Percentiles rank a stretch among this genome's conserved stretches.
Conservation (phyloP, 257 asterid species). For the Nicotiana tabacum region DNA sequence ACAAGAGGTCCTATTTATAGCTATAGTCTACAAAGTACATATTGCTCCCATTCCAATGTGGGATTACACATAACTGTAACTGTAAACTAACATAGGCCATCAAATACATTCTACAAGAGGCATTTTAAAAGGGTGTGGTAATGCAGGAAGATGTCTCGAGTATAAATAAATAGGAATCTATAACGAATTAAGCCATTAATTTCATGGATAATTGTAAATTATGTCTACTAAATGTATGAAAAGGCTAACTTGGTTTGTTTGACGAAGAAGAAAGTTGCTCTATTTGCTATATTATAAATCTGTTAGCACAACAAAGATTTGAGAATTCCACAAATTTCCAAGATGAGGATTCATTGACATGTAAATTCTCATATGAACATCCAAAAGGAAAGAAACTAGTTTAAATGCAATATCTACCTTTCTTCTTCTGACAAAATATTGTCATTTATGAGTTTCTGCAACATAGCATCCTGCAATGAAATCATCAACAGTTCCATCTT, state of each 20-base stretch:
- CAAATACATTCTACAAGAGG: not conserved
- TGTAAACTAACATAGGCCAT: not conserved
- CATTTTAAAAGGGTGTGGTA: not conserved
- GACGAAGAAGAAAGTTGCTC: not conserved
- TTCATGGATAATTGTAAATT: not conserved
- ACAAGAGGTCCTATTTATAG: too few species aligned
- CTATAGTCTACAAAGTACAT: too few species aligned
- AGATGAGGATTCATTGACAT: not conserved
- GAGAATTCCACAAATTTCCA: not conserved
- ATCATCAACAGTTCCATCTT: not conserved
- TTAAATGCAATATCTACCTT: slow-evolving; percentile 55
- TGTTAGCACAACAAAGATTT: not conserved
- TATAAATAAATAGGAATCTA: not conserved
- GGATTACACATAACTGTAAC: too few species aligned
- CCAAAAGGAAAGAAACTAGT: not conserved
- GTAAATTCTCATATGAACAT: not conserved
- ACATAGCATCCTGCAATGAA: slow-evolving; percentile 79
- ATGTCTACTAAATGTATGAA: not conserved
- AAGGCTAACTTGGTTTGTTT: not conserved
- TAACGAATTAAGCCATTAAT: not conserved
- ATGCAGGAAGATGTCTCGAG: not conserved
- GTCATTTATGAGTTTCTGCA: slow-evolving; percentile 68
- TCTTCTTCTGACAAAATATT: slow-evolving; percentile 71
- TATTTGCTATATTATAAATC: not conserved
- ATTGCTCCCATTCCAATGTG: too few species aligned